Percentiles rank a stretch among this genome's conserved stretches.
These are phyloP conservation scores for Hypoxylon sp. DNA, from an alignment of 2,329 filamentous ascomycete genomes.

Conservation along the genomic window DNA sequence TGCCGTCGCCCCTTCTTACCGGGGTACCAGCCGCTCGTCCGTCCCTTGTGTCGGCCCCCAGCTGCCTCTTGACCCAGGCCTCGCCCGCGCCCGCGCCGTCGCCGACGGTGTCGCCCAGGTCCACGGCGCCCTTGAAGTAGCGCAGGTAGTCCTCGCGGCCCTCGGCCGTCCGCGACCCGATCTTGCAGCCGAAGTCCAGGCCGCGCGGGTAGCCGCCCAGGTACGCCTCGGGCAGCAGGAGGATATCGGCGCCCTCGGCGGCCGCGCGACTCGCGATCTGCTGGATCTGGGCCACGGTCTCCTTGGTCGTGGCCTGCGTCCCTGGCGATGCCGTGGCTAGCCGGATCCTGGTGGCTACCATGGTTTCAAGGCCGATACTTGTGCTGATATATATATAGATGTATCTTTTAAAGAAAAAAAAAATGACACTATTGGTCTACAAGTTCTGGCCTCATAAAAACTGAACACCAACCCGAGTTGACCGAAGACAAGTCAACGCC, in stretches of 20 bases:
- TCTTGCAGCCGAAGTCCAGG: conserved; percentile 77
- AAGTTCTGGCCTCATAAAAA: neutral
- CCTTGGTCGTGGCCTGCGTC: conserved; percentile 61
- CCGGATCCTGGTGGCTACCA: conserved; percentile 55
- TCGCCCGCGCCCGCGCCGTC: conserved; percentile 74
- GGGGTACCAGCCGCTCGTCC: conserved; percentile 55
- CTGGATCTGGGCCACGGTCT: conserved; percentile 76
- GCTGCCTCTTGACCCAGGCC: conserved; percentile 74
- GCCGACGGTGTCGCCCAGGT: conserved; percentile 81
- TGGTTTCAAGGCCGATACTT: neutral
- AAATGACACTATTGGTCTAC: neutral
- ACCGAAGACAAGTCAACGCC: neutral
- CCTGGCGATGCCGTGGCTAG: conserved; percentile 68
- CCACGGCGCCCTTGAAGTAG: conserved; percentile 83
- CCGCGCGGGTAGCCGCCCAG: conserved; percentile 92
- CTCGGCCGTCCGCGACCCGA: conserved; percentile 76
- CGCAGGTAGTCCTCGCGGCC: conserved; percentile 85
- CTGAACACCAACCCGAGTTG: neutral
- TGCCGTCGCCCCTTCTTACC: conserved; percentile 75
- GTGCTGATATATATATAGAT: neutral
- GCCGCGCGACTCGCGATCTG: conserved; percentile 73
- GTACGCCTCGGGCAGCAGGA: conserved; percentile 93
- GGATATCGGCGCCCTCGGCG: conserved; percentile 67
- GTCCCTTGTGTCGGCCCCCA: conserved; percentile 56
- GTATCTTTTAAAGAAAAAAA: neutral